Base-by-base conservation (phyloP, 495 filamentous ascomycete species). In the Penicillium fimorum region DNA sequence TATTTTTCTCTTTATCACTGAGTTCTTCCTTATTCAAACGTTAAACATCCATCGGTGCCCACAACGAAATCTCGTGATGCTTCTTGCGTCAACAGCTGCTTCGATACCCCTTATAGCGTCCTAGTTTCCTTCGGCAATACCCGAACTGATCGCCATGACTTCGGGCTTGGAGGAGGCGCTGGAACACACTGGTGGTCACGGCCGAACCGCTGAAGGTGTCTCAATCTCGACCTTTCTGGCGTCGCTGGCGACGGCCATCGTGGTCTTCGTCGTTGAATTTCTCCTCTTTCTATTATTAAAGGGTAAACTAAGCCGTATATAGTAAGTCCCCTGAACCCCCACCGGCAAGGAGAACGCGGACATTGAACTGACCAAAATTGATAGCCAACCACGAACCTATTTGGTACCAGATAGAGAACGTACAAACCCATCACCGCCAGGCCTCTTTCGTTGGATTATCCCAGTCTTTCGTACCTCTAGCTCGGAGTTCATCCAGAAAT, bases 401-500 rank as follows among this genome's bases (percentile, higher is more conserved):
- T 82, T 97, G 17, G 93, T 97, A 7, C 89, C 92, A 12, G 88
- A 95, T 71, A 85, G 87, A 72, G 90, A 93, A 73, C 84, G 89
- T 58, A 91, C 88, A 17, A 76, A 84, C 37, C 75, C 87, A 7
- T 90, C 91, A 11, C 87, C 88, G 5, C 70, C 79, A 48, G 90
- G 84, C 18, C 76, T 87, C n/a, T 85, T 85, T 62, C 79, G 76
- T 55, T 87, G 92, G 82, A 68, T 92, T 38, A 70, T 71, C 24
- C 79, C 86, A 25, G 80, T 96, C 33, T 89, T 94, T 72, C 84
- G 80, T 65, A 90, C 90, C 52, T 80, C 83, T 45, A 87, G 91
- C 70, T 79, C 88, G n/a, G 90, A 96, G 59, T 87, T 97, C 66
- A 94, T 97, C 57, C 86, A 90, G 38, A 96, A 96, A 72, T 96